Base-by-base conservation (phyloP, 1,284 basidiomycete genomes). In the Malassezia globosa region DNA sequence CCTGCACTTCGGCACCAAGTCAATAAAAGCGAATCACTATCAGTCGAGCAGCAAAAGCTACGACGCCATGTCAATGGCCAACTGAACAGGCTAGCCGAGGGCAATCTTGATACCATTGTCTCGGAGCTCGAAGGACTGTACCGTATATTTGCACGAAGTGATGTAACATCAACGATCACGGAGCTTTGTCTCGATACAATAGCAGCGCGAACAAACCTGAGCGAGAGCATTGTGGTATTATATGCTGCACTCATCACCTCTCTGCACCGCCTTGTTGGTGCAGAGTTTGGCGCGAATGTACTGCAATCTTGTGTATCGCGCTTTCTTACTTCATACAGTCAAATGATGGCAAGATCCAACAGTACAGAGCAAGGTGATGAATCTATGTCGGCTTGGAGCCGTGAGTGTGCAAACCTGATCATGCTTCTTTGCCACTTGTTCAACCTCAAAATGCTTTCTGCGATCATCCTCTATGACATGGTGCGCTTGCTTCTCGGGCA, bases 371-470 rank as follows among this genome's bases (percentile, higher is more conserved):
- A 34, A 19, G 41, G 24, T 7, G 45, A 34, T 3, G 42, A 29
- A 52, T 21, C 43, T 14, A 7, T 52, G 37, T 16, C 60, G 58
- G 26, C 39, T 55, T 58, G 26, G 54, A 60, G 46, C 31, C 95
- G 95, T 72, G 86, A 94, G 70, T 83, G 82, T 54, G 81, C 84
- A 14, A 97, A 97, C 70, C 74, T 99, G 24, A 77, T 90, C 26
- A 81, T 87, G 0, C 78, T 97, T 7, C 75, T 95, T 19, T 85
- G 87, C 2, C 87, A 96, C 68, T 75, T 97, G 29, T 96, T 96
- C 76, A 96, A 96, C 70, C 86, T 95, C 64, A 85, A 87, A 72
- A 85, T 96, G 21, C 79, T 96, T 37, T 87, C 87, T 1, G 86
- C 82, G 51, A 77, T 84, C 4, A 77, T 97, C 16, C 75, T 96